These are phyloP conservation scores for Candida insectalens DNA, from an alignment of 805 yeast genomes.

Conservation along the genomic window DNA sequence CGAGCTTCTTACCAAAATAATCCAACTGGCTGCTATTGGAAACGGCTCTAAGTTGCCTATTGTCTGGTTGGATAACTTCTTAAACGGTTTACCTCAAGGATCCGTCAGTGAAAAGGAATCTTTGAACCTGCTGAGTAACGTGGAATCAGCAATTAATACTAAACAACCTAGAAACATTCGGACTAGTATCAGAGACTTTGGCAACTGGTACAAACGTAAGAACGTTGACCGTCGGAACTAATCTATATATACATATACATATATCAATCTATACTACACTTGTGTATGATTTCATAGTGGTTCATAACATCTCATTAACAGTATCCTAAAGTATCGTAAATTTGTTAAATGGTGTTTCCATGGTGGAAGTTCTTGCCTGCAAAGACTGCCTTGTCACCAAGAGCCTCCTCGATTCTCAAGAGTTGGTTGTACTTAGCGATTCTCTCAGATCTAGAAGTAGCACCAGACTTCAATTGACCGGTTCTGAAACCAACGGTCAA, in stretches of 20 bases:
- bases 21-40: conserved; percentile 42
- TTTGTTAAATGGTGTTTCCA: conserved; percentile 25
- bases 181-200: conserved; percentile 63
- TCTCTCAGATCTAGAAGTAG: conserved; percentile 99
- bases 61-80: conserved; percentile 53
- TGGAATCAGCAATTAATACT: conserved; percentile 51
- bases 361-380: conserved; percentile 90
- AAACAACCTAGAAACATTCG: conserved; percentile 70
- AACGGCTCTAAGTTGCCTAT: conserved; percentile 30
- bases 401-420: conserved; percentile 96
- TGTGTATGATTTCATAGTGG: not conserved
- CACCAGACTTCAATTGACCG: conserved; percentile 99
- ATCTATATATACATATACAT: not conserved
- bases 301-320: not conserved
- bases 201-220: conserved; percentile 74
- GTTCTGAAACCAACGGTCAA: conserved; percentile 95
- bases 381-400: conserved; percentile 93
- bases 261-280: too few species aligned
- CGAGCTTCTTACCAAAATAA: conserved; percentile 57
- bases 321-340: too few species aligned
- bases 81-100: conserved; percentile 48
- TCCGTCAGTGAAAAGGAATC: conserved; percentile 61
- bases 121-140: conserved; percentile 45
- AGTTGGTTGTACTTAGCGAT: conserved; percentile 98
- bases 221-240: conserved; percentile 32